Evolutionary conservation across 1,139 yeast genomes (phyloP).

Genomic region (Debaryomyces singareniensis): DNA sequence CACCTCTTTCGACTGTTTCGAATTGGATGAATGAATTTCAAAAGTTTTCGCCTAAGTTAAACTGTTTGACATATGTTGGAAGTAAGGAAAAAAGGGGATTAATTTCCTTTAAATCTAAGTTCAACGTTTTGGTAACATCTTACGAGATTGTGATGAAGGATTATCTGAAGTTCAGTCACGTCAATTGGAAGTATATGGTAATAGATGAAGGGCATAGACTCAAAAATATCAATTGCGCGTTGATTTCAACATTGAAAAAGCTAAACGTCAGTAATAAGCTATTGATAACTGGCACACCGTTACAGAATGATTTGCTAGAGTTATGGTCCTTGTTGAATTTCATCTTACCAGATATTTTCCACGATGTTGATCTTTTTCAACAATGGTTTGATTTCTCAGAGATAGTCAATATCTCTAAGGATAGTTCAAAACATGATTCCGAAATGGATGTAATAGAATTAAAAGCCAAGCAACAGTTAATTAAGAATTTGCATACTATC

Average conservation of each 20-base stretch:
- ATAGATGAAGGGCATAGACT: slow-evolving; percentile 96
- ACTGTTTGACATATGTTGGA: slow-evolving; percentile 64
- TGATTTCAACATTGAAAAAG: slow-evolving; percentile 64
- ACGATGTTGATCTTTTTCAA: slow-evolving; percentile 81
- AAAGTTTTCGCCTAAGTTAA: slow-evolving; percentile 67
- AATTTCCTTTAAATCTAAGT: slow-evolving; percentile 17
- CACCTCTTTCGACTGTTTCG: slow-evolving; percentile 80
- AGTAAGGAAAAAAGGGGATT: slow-evolving; percentile 46
- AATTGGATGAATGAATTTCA: slow-evolving; percentile 76
- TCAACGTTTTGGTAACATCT: slow-evolving; percentile 63
- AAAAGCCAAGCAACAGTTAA: slow-evolving; percentile 59
- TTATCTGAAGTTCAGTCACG: slow-evolving; percentile 40
- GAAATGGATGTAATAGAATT: slow-evolving; percentile 44
- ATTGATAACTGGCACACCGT: slow-evolving; percentile 85
- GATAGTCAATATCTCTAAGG: slow-evolving; percentile 35
- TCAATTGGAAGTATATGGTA: slow-evolving; percentile 74
- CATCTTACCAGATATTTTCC: slow-evolving; percentile 85
- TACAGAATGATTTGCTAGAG: slow-evolving; percentile 84
- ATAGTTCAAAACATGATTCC: slow-evolving; percentile 24
- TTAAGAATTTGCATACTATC: slow-evolving; percentile 77
- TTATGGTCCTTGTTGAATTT: slow-evolving; percentile 88
- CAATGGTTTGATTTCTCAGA: slow-evolving; percentile 87
- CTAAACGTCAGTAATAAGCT: slow-evolving; percentile 64
- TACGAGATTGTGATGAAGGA: slow-evolving; percentile 79
- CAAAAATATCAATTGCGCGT: slow-evolving; percentile 72